Percentiles rank a stretch among this genome's conserved stretches.
phyloP scores from a whole-genome alignment of 1,284 basidiomycete genomes.

The Kwoniella shivajii region DNA sequence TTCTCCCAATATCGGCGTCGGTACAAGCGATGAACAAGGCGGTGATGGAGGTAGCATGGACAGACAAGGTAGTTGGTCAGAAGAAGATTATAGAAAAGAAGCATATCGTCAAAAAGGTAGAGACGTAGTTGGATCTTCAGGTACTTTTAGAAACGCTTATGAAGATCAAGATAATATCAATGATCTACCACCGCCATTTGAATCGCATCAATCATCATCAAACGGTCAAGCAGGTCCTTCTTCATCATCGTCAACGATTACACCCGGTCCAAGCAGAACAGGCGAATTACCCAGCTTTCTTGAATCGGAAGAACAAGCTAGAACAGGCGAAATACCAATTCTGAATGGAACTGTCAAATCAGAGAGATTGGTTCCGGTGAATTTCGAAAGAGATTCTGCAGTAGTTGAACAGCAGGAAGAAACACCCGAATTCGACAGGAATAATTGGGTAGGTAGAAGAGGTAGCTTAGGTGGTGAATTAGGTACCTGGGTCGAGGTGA shows the following conservation, averaged over 20 bases:
- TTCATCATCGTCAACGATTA: not conserved
- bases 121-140: slow-evolving; percentile 48
- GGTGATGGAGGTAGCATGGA: not conserved
- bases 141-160: slow-evolving; percentile 32
- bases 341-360: slow-evolving; percentile 19
- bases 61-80: slow-evolving; percentile 16
- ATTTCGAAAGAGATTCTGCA: slow-evolving; percentile 22
- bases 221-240: slow-evolving; percentile 14
- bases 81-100: slow-evolving; percentile 39
- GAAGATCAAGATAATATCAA: not conserved
- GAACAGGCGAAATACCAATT: slow-evolving; percentile 34
- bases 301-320: slow-evolving; percentile 45
- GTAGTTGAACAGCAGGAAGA: not conserved
- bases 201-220: slow-evolving; percentile 9
- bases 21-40: not conserved
- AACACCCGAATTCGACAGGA: slow-evolving; percentile 14
- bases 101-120: slow-evolving; percentile 52
- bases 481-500: slow-evolving; percentile 49
- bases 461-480: slow-evolving; percentile 42
- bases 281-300: slow-evolving; percentile 44
- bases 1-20: not conserved
- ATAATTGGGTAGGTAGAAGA: slow-evolving; percentile 25
- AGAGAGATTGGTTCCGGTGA: slow-evolving; percentile 32
- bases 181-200: slow-evolving; percentile 47
- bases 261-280: too few species aligned